Evolutionary conservation across 768 basidiomycete species (phyloP).

Genomic region (Sarcomyxa edulis): DNA sequence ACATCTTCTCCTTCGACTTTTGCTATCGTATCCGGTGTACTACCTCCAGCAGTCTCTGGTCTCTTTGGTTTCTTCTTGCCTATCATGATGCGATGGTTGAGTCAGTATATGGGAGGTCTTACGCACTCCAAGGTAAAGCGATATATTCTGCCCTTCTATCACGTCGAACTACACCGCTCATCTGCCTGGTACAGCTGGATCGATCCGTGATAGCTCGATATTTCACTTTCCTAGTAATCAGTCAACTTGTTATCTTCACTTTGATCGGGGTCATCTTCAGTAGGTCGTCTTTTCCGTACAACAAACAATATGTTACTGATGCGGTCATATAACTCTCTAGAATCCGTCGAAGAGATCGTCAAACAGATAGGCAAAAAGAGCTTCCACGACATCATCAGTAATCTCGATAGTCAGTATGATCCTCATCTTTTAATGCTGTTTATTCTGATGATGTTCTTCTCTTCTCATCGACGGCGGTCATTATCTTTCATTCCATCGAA

Average conservation of each 20-base stretch:
- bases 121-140: too few relatives aligned
- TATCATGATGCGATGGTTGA: slow-evolving; percentile 85
- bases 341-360: slow-evolving; percentile 40
- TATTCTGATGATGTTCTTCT: too few relatives aligned
- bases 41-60: slow-evolving; percentile 86
- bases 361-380: slow-evolving; percentile 36
- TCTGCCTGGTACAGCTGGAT: too few relatives aligned
- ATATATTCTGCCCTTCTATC: too few relatives aligned
- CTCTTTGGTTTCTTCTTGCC: slow-evolving; percentile 90
- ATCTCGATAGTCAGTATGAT: slow-evolving; percentile 36
- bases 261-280: slow-evolving; percentile 86
- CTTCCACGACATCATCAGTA: slow-evolving; percentile 39
- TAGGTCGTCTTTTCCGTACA: slow-evolving; percentile 27
- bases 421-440: not conserved
- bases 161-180: too few relatives aligned
- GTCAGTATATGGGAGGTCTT: slow-evolving; percentile 60
- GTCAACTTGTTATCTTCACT: slow-evolving; percentile 92
- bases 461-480: not conserved
- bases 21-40: slow-evolving; percentile 84
- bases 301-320: slow-evolving; percentile 2
- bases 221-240: slow-evolving; percentile 90
- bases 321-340: slow-evolving; percentile 15
- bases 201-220: slow-evolving; percentile 91
- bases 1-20: slow-evolving; percentile 60
- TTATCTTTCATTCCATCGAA: not conserved